Base-by-base conservation (phyloP, 139 green algal species). In the Asterochloris erici region DNA sequence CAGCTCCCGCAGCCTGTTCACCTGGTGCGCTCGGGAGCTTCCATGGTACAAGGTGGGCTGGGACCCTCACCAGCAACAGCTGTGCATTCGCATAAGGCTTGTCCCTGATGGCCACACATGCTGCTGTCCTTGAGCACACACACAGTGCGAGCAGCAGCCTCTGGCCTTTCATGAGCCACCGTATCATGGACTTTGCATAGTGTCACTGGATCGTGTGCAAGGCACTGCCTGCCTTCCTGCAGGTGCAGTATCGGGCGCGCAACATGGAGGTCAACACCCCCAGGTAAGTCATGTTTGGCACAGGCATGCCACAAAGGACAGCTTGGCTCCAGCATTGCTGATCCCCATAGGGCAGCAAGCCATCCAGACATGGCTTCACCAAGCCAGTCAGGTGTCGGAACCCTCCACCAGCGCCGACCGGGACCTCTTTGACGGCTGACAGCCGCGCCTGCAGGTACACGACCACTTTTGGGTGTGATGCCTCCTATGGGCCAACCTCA, bases 221-320 rank as follows among this genome's bases (percentile, higher is more conserved):
- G n/a, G 38, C 38, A 54, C 38, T 54, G 38, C 38, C 38, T 54
- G 38, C 6, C 38, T 54, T 2, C 38, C 38, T 6, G 38, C 38
- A 47, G 76, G 76, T 80, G 17, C 78, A 82, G 12, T 82, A 82
- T 19, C 68, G 69, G 63, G 63, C 78, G 26, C 27, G 78, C 10
- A 63, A 63, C n/a, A 82, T 82, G 63, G 78, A 82, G 11, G 73
- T 82, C 26, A 74, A 82, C 9, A 82, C 78, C 21, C 78, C 78
- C 26, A 73, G 78, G 63, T 82, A 26, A 17, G 16, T 23, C 74
- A 79, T 11, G n/a, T 14, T 13, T n/a, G 21, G 14, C 29, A 76
- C 23, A 60, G 14, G 23, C 17, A 17, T 64, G n/a, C 17, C 27
- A 10, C 38, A 68, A 62, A 14, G 16, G 24, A 66, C 16, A 64